Base-by-base conservation (phyloP, 163 green algal species). In the Volvox carteri region DNA sequence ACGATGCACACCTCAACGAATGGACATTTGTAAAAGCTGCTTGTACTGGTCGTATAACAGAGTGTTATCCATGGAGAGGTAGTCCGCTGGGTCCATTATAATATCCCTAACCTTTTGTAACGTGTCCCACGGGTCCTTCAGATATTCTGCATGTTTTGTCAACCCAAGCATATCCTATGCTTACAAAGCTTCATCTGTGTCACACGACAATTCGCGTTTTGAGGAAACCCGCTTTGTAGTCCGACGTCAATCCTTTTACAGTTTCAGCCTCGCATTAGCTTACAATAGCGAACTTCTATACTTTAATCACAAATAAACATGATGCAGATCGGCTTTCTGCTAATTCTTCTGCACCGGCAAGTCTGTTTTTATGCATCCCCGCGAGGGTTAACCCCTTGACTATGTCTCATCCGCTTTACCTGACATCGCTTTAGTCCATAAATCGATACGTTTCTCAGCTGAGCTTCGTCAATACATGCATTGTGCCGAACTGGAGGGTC, bases 171-270 rank as follows among this genome's bases (percentile, higher is more conserved):
- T n/a, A n/a, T n/a, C n/a, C n/a, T n/a, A n/a, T n/a, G n/a, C n/a
- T n/a, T n/a, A n/a, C n/a, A n/a, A n/a, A n/a, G n/a, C n/a, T n/a
- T n/a, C n/a, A n/a, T n/a, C n/a, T n/a, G n/a, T n/a, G n/a, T n/a
- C n/a, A n/a, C n/a, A n/a, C n/a, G n/a, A n/a, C n/a, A n/a, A n/a
- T n/a, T n/a, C n/a, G n/a, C n/a, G n/a, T n/a, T n/a, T n/a, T n/a
- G n/a, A n/a, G n/a, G n/a, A 65, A 65, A 12, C 5, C 54, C 28
- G 54, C 54, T 25, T 65, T 23, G 33, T 77, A 52, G 35, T 48
- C 33, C 68, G 37, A 77, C 68, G 68, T 39, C 68, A 77, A 77
- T 77, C 68, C 68, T 77, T 77, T 48, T 41, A 77, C 54, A 65
- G 50, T 58, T 58, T 25, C 50, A 58, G 16, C 50, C 50, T 58